phyloP scores from a whole-genome alignment of 257 asterid genomes.

The Salvia miltiorrhiza region DNA sequence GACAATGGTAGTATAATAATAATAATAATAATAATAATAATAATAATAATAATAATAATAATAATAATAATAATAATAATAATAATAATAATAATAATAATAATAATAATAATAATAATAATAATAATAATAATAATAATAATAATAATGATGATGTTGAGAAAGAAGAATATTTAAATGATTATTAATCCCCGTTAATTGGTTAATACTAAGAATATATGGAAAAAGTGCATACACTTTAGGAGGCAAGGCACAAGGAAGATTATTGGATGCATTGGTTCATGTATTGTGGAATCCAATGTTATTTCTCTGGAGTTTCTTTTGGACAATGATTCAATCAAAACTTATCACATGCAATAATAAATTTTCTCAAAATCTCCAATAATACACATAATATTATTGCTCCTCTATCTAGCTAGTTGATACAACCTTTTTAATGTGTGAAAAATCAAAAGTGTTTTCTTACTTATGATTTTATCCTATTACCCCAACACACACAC shows the following conservation, averaged over 20 bases:
- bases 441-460: not conserved
- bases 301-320: conserved; percentile 5
- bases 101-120: too few relatives aligned
- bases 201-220: not conserved
- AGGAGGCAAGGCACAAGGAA: conserved; percentile 20
- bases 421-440: not conserved
- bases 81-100: too few relatives aligned
- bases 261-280: not conserved
- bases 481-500: not conserved
- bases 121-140: too few relatives aligned
- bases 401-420: not conserved
- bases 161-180: not conserved
- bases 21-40: too few relatives aligned
- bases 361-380: not conserved
- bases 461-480: not conserved
- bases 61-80: too few relatives aligned
- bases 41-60: too few relatives aligned
- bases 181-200: not conserved
- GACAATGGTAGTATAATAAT: too few relatives aligned
- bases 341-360: conserved; percentile 11
- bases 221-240: conserved; percentile 16
- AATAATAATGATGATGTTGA: not conserved
- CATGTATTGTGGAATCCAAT: conserved; percentile 28
- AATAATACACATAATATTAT: conserved; percentile 1
- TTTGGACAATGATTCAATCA: conserved; percentile 20